These are phyloP conservation scores for Tagetes erecta DNA, from an alignment of 129 eudicot genomes.

Conservation along the genomic window DNA sequence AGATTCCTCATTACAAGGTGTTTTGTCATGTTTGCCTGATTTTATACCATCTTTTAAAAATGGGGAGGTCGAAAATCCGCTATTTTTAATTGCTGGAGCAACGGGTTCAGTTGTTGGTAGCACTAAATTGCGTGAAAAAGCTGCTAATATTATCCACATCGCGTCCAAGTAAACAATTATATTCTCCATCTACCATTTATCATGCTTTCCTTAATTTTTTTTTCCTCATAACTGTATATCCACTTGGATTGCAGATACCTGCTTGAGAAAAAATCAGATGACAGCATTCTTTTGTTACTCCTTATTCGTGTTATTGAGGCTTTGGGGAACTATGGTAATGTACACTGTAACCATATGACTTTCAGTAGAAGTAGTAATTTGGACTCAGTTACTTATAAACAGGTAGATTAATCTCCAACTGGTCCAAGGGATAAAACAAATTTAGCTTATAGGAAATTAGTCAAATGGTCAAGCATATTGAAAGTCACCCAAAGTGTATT, in stretches of 20 bases:
- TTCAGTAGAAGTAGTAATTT: neutral
- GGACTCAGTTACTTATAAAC: neutral
- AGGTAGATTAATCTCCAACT: neutral
- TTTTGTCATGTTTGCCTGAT: slow-evolving; percentile 96
- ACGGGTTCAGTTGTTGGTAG: slow-evolving; percentile 83
- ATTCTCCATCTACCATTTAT: neutral
- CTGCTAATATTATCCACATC: slow-evolving; percentile 74
- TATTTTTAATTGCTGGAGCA: slow-evolving; percentile 88
- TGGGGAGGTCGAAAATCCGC: slow-evolving; percentile 55
- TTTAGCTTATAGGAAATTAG: neutral
- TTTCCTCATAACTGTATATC: neutral
- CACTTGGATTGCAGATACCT: slow-evolving; percentile 51
- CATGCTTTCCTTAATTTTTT: neutral
- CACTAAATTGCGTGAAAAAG: slow-evolving; percentile 66
- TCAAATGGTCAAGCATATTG: neutral
- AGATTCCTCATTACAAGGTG: slow-evolving; percentile 94
- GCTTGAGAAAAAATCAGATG: slow-evolving; percentile 93
- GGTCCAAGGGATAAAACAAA: neutral
- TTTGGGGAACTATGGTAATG: slow-evolving; percentile 80
- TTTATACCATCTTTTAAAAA: slow-evolving; percentile 64
- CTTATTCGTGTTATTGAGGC: slow-evolving; percentile 91
- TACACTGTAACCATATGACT: slow-evolving; percentile 7
- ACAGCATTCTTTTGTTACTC: slow-evolving; percentile 86
- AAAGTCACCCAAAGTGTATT: slow-evolving; percentile 4
- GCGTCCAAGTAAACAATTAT: slow-evolving; percentile 66